A percentile compares a stretch with the other conserved stretches of the same genome.
phyloP scores from a whole-genome alignment of 805 yeast genomes.

The Candida dendrica region DNA sequence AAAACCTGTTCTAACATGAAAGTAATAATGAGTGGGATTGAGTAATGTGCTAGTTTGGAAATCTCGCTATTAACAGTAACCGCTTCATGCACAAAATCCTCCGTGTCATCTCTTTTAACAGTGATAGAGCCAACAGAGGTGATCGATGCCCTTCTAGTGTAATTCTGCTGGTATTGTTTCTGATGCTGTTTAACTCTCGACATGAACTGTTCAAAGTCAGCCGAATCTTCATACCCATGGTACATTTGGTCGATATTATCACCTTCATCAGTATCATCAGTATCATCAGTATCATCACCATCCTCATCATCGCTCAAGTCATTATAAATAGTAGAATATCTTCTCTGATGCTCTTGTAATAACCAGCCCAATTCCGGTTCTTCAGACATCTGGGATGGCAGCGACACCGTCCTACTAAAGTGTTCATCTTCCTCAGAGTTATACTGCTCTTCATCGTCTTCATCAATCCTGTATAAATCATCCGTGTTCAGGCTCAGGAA shows the following conservation, averaged over 20 bases:
- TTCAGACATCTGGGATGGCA: slow-evolving; percentile 34
- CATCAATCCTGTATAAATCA: slow-evolving; percentile 19
- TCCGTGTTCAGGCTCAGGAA: slow-evolving; percentile 33
- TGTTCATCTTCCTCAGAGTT: no score
- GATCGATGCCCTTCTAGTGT: slow-evolving; percentile 14
- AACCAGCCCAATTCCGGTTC: slow-evolving; percentile 32
- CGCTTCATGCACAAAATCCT: slow-evolving; percentile 24
- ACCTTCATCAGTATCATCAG: slow-evolving; percentile 2
- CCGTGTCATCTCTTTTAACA: slow-evolving; percentile 11
- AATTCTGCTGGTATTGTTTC: no score
- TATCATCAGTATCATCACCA: slow-evolving; percentile 3
- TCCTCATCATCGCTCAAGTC: slow-evolving; percentile 14
- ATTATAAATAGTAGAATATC: slow-evolving; percentile 24
- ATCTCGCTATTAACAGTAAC: slow-evolving; percentile 31
- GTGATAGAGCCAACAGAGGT: slow-evolving; percentile 16
- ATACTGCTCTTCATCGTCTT: slow-evolving; percentile 25
- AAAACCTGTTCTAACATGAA: slow-evolving; percentile 1
- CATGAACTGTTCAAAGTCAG: slow-evolving; percentile 15
- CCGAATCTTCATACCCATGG: slow-evolving; percentile 19
- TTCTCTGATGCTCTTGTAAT: slow-evolving; percentile 30
- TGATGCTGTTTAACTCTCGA: slow-evolving; percentile 15
- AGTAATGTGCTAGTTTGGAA: slow-evolving; percentile 27
- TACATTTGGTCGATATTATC: slow-evolving; percentile 5
- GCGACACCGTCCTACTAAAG: slow-evolving; percentile 31
- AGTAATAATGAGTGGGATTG: slow-evolving; percentile 1